Evolutionary conservation across 1,284 basidiomycete genomes (phyloP).

Genomic region (Irpex sp.): DNA sequence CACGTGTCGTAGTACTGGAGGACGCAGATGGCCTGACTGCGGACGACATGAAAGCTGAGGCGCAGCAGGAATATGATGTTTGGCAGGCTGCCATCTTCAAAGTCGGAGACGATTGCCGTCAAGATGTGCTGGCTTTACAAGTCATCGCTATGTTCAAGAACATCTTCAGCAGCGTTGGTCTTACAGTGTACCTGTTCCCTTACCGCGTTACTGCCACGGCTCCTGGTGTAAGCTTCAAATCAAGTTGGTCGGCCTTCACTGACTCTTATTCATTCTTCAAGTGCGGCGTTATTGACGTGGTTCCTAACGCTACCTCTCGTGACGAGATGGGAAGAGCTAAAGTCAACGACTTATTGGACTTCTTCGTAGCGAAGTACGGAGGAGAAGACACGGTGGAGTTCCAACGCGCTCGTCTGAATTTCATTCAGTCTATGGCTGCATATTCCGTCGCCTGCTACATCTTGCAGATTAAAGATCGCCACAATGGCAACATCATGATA

Average conservation of each 20-base stretch:
- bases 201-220: constrained; percentile 97
- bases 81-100: constrained; percentile 99
- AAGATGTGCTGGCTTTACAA: constrained; percentile 95
- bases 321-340: constrained; percentile 99
- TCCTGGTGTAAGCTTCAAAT: constrained; percentile 71
- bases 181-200: constrained; percentile 92
- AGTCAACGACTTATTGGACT: constrained; percentile 93
- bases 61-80: constrained; percentile 76
- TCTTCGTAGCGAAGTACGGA: constrained; percentile 96
- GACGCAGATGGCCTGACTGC: constrained; percentile 71
- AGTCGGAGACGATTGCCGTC: constrained; percentile 98
- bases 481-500: constrained; percentile 99
- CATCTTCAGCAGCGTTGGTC: constrained; percentile 85
- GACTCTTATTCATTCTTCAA: constrained; percentile 28
- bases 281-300: constrained; percentile 99
- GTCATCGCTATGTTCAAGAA: constrained; percentile 99
- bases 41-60: constrained; percentile 51
- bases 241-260: neutral
- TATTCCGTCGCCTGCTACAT: constrained; percentile 99
- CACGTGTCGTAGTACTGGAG: constrained; percentile 53
- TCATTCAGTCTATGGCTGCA: constrained; percentile 98
- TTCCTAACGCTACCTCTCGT: constrained; percentile 95
- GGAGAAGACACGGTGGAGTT: constrained; percentile 86
- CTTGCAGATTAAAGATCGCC: constrained; percentile 94
- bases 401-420: constrained; percentile 92